These are phyloP conservation scores for Beauveria rudraprayagi DNA, from an alignment of 2,329 filamentous ascomycete genomes.

Conservation along the genomic window DNA sequence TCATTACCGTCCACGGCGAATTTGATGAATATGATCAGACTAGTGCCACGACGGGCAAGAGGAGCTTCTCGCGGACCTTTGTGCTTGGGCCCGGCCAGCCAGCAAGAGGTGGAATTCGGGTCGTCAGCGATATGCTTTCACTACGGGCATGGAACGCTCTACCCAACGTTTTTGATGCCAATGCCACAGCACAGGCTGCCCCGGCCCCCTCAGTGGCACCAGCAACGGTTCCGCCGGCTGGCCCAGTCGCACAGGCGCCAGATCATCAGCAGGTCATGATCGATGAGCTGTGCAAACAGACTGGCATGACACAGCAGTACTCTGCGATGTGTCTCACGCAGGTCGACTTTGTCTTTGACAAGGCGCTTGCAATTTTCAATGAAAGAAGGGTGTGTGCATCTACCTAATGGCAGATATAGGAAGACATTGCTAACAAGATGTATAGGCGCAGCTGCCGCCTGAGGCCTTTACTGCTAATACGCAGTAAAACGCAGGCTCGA, in stretches of 20 bases:
- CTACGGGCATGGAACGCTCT: conserved; percentile 57
- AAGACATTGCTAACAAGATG: conserved; percentile 11
- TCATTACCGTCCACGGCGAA: conserved; percentile 74
- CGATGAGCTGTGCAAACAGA: conserved; percentile 65
- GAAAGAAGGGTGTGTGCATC: conserved; percentile 57
- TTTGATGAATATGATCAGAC: conserved; percentile 64
- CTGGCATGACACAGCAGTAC: conserved; percentile 71
- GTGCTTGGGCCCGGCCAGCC: conserved; percentile 67
- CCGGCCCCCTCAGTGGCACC: conserved; percentile 13
- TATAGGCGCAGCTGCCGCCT: conserved; percentile 37
- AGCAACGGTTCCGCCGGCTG: conserved; percentile 11
- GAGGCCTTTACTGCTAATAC: conserved; percentile 34
- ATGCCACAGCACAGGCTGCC: conserved; percentile 19
- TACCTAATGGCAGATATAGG: not conserved
- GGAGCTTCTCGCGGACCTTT: conserved; percentile 78
- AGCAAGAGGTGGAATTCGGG: conserved; percentile 56
- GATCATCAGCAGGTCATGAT: conserved; percentile 60
- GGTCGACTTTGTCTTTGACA: conserved; percentile 71
- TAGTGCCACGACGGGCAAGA: conserved; percentile 50
- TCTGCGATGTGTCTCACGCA: conserved; percentile 74
- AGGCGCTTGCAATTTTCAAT: conserved; percentile 67
- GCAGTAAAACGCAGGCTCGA: conserved; percentile 7
- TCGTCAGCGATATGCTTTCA: conserved; percentile 72
- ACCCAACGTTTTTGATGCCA: conserved; percentile 32
- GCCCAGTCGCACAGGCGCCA: conserved; percentile 22